A percentile compares a stretch with the other conserved stretches of the same genome.
phyloP scores from a whole-genome alignment of 306 rosid genomes.

The Aeschynomene evenia region DNA sequence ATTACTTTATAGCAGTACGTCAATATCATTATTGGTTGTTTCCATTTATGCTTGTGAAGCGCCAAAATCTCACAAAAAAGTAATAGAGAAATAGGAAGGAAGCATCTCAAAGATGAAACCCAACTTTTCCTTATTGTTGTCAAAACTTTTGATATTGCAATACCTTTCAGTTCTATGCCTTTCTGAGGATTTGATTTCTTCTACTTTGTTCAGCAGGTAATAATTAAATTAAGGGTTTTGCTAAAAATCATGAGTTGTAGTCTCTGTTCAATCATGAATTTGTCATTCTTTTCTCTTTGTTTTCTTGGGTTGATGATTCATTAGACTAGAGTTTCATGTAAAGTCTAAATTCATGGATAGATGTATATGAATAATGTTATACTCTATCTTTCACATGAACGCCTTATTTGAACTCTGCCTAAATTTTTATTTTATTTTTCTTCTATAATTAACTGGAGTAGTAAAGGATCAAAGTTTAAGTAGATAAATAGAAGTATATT shows the following conservation, averaged over 20 bases:
- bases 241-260: not conserved
- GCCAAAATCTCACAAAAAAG: not conserved
- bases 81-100: not conserved
- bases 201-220: constrained; percentile 87
- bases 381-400: too few species aligned
- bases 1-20: not conserved
- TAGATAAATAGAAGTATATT: too few species aligned
- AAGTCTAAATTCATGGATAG: too few species aligned
- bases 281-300: not conserved
- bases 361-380: too few species aligned
- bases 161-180: constrained; percentile 45
- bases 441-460: too few species aligned
- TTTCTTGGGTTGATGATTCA: not conserved
- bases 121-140: constrained; percentile 24
- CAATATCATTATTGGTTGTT: constrained; percentile 7
- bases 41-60: constrained; percentile 10
- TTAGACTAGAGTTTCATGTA: too few species aligned
- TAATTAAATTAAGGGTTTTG: too few species aligned
- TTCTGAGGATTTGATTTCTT: constrained; percentile 72
- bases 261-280: not conserved
- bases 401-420: too few species aligned
- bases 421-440: too few species aligned
- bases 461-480: too few species aligned
- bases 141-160: constrained; percentile 50
- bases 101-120: constrained; percentile 37